phyloP scores from a whole-genome alignment of 2,329 filamentous ascomycete species.

The Pestalotiopsis sp. region DNA sequence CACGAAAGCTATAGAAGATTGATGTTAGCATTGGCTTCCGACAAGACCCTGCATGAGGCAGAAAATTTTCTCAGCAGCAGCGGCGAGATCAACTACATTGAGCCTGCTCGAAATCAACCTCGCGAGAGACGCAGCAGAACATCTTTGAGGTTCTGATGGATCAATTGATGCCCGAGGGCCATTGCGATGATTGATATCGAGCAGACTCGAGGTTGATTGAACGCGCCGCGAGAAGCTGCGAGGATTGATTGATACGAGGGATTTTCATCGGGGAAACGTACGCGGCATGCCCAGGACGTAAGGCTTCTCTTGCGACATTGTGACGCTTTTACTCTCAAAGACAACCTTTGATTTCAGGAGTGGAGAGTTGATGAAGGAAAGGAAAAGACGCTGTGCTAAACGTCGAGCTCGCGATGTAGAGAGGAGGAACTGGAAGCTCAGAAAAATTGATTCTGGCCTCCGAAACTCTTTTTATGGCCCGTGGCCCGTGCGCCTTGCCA shows the following conservation, averaged over 20 bases:
- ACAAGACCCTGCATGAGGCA: conserved; percentile 11
- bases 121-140: neutral
- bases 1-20: conserved; percentile 72
- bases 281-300: conserved; percentile 66
- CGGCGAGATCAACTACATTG: neutral
- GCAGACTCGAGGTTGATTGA: neutral
- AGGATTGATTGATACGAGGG: conserved; percentile 6
- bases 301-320: conserved; percentile 57
- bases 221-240: conserved; percentile 15
- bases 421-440: neutral
- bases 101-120: neutral
- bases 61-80: conserved; percentile 16
- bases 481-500: neutral
- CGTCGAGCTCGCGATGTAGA: conserved; percentile 25
- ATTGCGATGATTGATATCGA: neutral
- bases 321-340: conserved; percentile 46
- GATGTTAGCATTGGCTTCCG: conserved; percentile 33
- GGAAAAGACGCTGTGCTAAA: conserved; percentile 31
- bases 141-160: neutral
- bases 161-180: conserved; percentile 3
- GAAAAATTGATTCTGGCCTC: conserved; percentile 2
- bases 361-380: conserved; percentile 50
- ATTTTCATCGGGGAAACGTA: conserved; percentile 47
- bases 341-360: conserved; percentile 53
- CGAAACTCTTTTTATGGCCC: neutral